These are phyloP conservation scores for Globisporangium middletonii DNA, from an alignment of 352 stramenopile species.

Conservation along the genomic window DNA sequence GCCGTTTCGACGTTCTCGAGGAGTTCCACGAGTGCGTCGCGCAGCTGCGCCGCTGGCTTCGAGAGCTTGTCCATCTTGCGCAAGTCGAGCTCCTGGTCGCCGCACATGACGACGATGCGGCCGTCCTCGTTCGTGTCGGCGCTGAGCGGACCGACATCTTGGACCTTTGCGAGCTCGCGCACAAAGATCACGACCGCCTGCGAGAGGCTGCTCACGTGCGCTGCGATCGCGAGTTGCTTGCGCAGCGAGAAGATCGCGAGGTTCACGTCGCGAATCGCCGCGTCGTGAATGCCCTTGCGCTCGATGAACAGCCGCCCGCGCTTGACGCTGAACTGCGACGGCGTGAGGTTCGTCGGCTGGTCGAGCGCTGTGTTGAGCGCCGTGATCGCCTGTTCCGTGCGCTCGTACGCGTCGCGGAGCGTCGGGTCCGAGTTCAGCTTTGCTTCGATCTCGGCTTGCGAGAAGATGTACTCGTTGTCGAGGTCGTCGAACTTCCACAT, in stretches of 20 bases:
- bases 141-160: conserved; percentile 29
- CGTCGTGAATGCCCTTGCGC: conserved; percentile 15
- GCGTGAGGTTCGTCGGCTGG: conserved; percentile 20
- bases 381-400: conserved; percentile 16
- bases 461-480: conserved; percentile 30
- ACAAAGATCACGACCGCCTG: conserved; percentile 36
- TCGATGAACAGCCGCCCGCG: conserved; percentile 1
- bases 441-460: conserved; percentile 16
- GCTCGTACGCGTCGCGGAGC: conserved; percentile 25
- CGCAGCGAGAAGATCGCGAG: conserved; percentile 27
- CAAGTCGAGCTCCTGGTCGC: conserved; percentile 38
- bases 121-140: conserved; percentile 34
- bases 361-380: conserved; percentile 31
- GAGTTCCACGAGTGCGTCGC: conserved; percentile 40
- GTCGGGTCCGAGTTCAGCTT: conserved; percentile 9
- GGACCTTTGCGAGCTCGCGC: conserved; percentile 34
- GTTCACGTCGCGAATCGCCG: conserved; percentile 22
- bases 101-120: conserved; percentile 34
- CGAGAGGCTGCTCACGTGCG: conserved; percentile 25
- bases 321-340: conserved; percentile 23
- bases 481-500: conserved; percentile 48
- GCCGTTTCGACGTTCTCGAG: conserved; percentile 49
- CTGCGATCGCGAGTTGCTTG: conserved; percentile 34
- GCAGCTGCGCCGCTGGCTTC: conserved; percentile 29
- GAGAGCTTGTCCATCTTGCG: conserved; percentile 42